phyloP scores from a whole-genome alignment of 176 grass and related monocot species.

The Alloteropsis semialata region DNA sequence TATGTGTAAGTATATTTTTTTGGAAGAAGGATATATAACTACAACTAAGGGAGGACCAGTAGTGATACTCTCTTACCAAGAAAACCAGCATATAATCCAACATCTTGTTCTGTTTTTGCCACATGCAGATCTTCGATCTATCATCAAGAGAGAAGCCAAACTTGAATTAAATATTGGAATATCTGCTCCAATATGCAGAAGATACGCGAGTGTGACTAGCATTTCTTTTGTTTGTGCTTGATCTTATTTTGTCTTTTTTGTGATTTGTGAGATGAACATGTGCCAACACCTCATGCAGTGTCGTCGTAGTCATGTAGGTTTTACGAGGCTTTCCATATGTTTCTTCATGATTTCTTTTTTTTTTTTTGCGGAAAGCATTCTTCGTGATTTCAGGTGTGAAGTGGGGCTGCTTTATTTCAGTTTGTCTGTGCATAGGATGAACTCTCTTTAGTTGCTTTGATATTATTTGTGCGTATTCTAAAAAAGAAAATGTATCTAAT shows the following conservation, averaged over 20 bases:
- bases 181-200: neutral
- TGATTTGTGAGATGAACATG: neutral
- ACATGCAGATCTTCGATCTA: conserved; percentile 74
- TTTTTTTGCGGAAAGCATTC: too few relatives aligned
- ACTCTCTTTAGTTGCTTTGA: neutral
- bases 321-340: neutral
- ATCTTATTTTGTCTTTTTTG: neutral
- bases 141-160: neutral
- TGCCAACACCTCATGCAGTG: neutral
- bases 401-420: neutral
- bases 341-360: too few relatives aligned
- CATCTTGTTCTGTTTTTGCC: conserved; percentile 72
- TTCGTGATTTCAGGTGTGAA: too few relatives aligned
- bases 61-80: conserved; percentile 42
- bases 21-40: neutral
- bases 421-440: neutral
- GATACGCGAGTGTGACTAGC: neutral
- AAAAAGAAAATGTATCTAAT: too few relatives aligned
- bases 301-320: neutral
- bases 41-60: neutral
- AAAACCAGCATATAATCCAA: conserved; percentile 82
- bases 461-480: too few relatives aligned
- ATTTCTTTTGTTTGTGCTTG: neutral
- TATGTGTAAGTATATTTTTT: neutral
- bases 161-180: neutral